These are phyloP conservation scores for Talaromyces proteolyticus DNA, from an alignment of 495 filamentous ascomycete genomes.

Conservation along the genomic window DNA sequence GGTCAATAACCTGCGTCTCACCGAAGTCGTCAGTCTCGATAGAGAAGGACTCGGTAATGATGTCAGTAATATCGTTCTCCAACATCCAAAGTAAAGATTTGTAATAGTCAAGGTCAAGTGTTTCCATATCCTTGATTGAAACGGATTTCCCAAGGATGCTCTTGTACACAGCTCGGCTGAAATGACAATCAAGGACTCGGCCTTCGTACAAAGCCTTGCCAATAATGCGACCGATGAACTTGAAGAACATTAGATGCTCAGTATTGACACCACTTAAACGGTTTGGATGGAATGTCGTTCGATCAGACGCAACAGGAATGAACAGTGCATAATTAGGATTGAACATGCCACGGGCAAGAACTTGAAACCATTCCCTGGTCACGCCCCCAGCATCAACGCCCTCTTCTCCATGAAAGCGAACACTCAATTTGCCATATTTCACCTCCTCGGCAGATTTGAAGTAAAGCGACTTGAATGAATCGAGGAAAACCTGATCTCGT, in stretches of 20 bases:
- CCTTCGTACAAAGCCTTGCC: conserved; percentile 97
- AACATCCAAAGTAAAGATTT: conserved; percentile 99
- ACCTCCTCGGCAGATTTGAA: conserved; percentile 94
- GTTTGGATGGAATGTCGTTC: conserved; percentile 98
- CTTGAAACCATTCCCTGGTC: conserved; percentile 98
- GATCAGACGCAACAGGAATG: conserved; percentile 93
- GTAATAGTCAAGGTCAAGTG: conserved; percentile 96
- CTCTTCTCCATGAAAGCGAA: conserved; percentile 95
- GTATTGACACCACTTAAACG: conserved; percentile 86
- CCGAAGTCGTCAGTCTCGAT: conserved; percentile 92
- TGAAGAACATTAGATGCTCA: conserved; percentile 98
- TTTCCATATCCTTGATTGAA: conserved; percentile 99
- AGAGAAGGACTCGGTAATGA: conserved; percentile 96
- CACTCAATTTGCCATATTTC: conserved; percentile 96
- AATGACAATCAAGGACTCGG: conserved; percentile 95
- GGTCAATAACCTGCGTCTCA: conserved; percentile 77
- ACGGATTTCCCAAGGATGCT: conserved; percentile 89
- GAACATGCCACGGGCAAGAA: conserved; percentile 97
- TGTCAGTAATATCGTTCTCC: conserved; percentile 97
- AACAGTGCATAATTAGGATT: conserved; percentile 97
- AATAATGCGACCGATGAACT: conserved; percentile 97
- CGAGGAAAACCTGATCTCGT: conserved; percentile 94
- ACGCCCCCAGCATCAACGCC: conserved; percentile 98
- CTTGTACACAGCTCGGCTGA: conserved; percentile 97
- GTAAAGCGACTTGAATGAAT: conserved; percentile 93